phyloP scores from a whole-genome alignment of 352 stramenopile species.

The Plasmopara viticola region DNA sequence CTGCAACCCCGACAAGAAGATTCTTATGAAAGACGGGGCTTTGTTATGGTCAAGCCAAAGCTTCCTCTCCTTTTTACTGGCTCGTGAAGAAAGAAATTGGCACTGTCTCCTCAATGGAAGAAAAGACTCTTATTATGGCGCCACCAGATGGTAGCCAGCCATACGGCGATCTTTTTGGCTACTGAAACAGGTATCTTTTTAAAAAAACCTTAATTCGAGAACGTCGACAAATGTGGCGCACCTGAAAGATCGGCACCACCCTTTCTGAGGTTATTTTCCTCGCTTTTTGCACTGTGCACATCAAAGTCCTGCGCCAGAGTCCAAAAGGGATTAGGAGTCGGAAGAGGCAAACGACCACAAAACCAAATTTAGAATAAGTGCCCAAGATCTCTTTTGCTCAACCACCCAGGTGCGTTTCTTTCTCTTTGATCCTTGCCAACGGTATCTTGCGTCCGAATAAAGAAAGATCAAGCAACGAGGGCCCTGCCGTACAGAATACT shows the following conservation, averaged over 20 bases:
- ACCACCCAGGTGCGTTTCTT: conserved; percentile 13
- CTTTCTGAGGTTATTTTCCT: background rate
- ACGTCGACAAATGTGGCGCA: conserved; percentile 11
- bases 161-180: conserved; percentile 21
- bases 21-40: conserved; percentile 25
- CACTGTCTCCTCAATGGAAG: background rate
- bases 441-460: conserved; percentile 7
- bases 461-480: conserved; percentile 8
- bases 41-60: background rate
- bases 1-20: conserved; percentile 10
- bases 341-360: conserved; percentile 17
- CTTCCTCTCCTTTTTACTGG: conserved; percentile 4
- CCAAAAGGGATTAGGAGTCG: conserved; percentile 28
- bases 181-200: conserved; percentile 16
- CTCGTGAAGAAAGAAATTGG: background rate
- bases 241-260: conserved; percentile 8
- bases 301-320: conserved; percentile 11
- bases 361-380: conserved; percentile 1
- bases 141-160: conserved; percentile 6
- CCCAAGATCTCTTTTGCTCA: background rate
- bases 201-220: conserved; percentile 19
- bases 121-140: background rate
- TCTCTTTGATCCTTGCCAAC: conserved; percentile 6
- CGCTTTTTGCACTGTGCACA: conserved; percentile 10
- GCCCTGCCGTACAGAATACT: conserved; percentile 8